phyloP scores from a whole-genome alignment of 164 flowering plant species.

The Vitis rotundifolia region DNA sequence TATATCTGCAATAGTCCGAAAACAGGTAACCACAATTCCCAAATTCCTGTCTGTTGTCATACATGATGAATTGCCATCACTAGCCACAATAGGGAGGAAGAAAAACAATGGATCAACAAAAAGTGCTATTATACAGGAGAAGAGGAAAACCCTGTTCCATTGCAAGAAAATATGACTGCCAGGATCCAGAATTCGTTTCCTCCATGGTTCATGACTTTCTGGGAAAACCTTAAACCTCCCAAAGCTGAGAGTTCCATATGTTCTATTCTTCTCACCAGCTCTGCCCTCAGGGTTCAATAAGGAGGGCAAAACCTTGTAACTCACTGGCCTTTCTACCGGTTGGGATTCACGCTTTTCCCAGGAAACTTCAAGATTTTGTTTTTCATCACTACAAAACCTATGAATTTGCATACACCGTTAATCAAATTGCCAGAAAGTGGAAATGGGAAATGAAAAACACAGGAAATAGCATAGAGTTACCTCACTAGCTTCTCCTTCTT shows the following conservation, averaged over 20 bases:
- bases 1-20: constrained; percentile 69
- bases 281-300: constrained; percentile 32
- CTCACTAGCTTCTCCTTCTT: constrained; percentile 63
- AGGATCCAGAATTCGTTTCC: constrained; percentile 73
- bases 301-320: constrained; percentile 39
- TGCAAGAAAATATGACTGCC: constrained; percentile 69
- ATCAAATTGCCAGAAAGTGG: constrained; percentile 1
- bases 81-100: constrained; percentile 58
- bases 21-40: constrained; percentile 66
- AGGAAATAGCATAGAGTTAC: constrained; percentile 26
- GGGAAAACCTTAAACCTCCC: constrained; percentile 59
- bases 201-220: constrained; percentile 53
- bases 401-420: constrained; percentile 4
- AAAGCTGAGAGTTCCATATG: constrained; percentile 23
- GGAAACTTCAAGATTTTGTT: constrained; percentile 26
- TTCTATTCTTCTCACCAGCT: constrained; percentile 6
- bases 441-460: constrained; percentile 4
- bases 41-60: constrained; percentile 57
- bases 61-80: constrained; percentile 33
- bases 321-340: constrained; percentile 31
- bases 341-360: constrained; percentile 30
- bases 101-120: constrained; percentile 90
- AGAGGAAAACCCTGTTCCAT: constrained; percentile 80
- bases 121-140: constrained; percentile 77
- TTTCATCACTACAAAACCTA: constrained; percentile 59